Evolutionary conservation across 345 rosid genomes (phyloP), one percentile per base, ranked within the genome.

Genomic region (Hypericum androsaemum): DNA sequence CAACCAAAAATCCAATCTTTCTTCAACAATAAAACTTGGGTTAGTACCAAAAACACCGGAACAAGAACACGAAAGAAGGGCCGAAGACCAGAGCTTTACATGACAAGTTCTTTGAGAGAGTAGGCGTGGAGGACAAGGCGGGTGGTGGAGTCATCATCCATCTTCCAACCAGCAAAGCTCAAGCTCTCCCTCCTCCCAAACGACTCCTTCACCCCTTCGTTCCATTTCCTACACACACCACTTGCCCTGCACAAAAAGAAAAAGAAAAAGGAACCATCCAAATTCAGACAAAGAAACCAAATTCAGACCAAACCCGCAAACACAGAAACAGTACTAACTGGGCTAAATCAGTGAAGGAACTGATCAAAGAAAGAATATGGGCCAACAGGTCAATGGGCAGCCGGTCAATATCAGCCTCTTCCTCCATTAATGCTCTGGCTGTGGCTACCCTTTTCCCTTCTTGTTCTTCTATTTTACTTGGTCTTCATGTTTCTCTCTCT

Each of bases 141-240:
- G 44, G 79, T 75, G 39, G 86, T 76, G 46, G 96, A 81, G 55
- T 77, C 83, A 57, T 83, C 94, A 38, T 92, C 85, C 88, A 85
- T 88, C 71, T 78, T 88, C 77, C 77, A 73, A 37, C 89, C 89
- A 41, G 88, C 82, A 63, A 85, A 88, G 72, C 89, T 75, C 70
- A 92, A 60, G 57, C 65, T 60, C 47, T 74, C 60, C 59, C 89
- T 84, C 70, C 83, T 71, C 7, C 72, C 94, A 62, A 81, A 43
- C 5, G 90, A 86, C 69, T 77, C 82, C 70, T 83, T 92, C 70
- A 85, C 98, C 35, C 76, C 96, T n/a, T 69, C 60, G 44, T 70
- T 88, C 96, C 96, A 92, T 75, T 77, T 83, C 86, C 74, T 74
- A 66, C 98, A 82, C 2, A 83, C 98, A 10, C 79, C 62, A 62